Base-by-base conservation (phyloP, 2,329 filamentous ascomycete genomes). In the Colletotrichum karsti region DNA sequence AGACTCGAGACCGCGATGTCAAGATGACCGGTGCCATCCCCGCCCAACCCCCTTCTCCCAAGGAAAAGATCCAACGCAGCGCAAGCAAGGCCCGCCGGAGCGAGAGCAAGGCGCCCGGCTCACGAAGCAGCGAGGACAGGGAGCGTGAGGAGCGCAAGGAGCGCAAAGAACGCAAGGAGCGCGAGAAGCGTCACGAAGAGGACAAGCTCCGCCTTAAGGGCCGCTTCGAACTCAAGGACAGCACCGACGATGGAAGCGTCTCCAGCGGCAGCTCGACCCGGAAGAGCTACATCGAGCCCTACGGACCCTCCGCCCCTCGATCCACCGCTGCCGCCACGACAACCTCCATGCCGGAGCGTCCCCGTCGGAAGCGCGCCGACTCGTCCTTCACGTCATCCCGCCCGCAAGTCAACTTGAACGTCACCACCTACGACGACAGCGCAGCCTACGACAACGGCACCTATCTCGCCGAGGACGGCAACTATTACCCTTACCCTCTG, bases 201-300 rank as follows among this genome's bases (percentile, higher is more conserved):
- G 76, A 78, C 57, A 79, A 78, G 71, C 77, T 79, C 51, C 79
- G 80, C 15, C 75, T 82, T 58, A 77, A 77, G 30, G 74, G 74
- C 61, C 78, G 80, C 28, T 81, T 82, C 68, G 80, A 80, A 33
- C 56, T 41, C 41, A 71, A 72, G 57, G 57, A 60, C n/a, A 50
- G 22, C 58, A 55, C 66, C 48, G 76, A 80, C 59, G 74, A 73
- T 48, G 77, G 77, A 20, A 33, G 64, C 73, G 53, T 71, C 70
- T 60, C 72, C 24, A 56, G 10, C 55, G 41, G 44, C 30, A 57
- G 71, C 63, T 61, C 63, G 12, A 50, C 44, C 69, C 53, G 63
- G 5, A 71, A 74, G 63, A 79, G 77, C 75, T 80, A 70, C 44
- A 42, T 70, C 7, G 69, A 70, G 46, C 69, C 66, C 20, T 54